Conservation (phyloP, 306 rosid species). For the Cercis canadensis region DNA sequence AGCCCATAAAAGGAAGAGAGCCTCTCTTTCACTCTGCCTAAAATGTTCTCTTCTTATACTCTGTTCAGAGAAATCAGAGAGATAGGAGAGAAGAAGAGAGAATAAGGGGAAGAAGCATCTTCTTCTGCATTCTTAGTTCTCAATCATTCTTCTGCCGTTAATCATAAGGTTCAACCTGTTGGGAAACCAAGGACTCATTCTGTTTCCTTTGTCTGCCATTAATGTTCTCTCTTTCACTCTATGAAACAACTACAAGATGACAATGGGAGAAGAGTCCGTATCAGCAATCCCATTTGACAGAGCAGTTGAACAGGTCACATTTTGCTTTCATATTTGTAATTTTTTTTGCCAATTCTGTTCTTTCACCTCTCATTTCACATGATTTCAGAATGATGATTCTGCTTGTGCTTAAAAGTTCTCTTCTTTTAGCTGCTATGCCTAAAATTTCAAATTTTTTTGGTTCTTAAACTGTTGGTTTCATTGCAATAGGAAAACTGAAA, state of each 20-base stretch:
- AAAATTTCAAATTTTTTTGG: slow-evolving; percentile 6
- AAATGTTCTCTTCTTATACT: slow-evolving; percentile 31
- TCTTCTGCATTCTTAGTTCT: slow-evolving; percentile 37
- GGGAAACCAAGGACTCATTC: slow-evolving; percentile 39
- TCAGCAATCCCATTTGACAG: slow-evolving; percentile 70
- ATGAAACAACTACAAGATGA: slow-evolving; percentile 50
- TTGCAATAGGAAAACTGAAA: not conserved
- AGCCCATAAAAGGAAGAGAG: slow-evolving; percentile 31
- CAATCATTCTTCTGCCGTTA: slow-evolving; percentile 48
- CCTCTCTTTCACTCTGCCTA: slow-evolving; percentile 39
- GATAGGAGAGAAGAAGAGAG: not conserved
- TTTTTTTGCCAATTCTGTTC: slow-evolving; percentile 10
- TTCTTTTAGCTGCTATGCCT: slow-evolving; percentile 7
- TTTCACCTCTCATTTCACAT: slow-evolving; percentile 5
- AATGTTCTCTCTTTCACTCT: slow-evolving; percentile 25
- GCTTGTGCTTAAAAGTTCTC: not conserved
- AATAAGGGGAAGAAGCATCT: slow-evolving; percentile 36
- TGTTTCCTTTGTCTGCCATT: slow-evolving; percentile 40
- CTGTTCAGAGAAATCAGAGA: slow-evolving; percentile 32
- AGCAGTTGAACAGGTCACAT: slow-evolving; percentile 74
- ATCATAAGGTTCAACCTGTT: slow-evolving; percentile 46
- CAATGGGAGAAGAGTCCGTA: slow-evolving; percentile 67
- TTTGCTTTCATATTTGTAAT: not conserved
- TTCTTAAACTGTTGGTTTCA: slow-evolving; percentile 14
- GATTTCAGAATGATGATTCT: slow-evolving; percentile 6